Percentiles rank a stretch among this genome's conserved stretches.
Conservation (phyloP, 2,329 filamentous ascomycete genomes). For the Aspergillus ustus region DNA sequence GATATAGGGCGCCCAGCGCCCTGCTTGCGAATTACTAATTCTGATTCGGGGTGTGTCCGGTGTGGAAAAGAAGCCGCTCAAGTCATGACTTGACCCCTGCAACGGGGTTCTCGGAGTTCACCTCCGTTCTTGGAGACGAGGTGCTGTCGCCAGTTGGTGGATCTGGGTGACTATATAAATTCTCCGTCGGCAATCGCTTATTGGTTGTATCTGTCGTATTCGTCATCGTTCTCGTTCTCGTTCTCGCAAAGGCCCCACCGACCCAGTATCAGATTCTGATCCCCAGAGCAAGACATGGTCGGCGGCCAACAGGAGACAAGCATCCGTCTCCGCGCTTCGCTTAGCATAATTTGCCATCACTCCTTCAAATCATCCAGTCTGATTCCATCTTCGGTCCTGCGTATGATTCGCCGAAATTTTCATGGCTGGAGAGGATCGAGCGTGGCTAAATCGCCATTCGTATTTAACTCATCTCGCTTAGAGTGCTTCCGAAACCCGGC, state of each 20-base stretch:
- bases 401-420: neutral
- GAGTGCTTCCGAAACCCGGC: neutral
- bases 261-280: slow-evolving; percentile 7
- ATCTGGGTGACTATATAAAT: slow-evolving; percentile 13
- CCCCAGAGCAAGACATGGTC: neutral
- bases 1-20: neutral
- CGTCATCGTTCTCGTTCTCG: slow-evolving; percentile 34
- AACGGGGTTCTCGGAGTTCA: neutral
- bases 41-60: neutral
- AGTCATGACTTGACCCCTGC: neutral
- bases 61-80: neutral
- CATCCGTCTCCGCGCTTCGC: neutral
- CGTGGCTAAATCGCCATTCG: neutral
- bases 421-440: neutral
- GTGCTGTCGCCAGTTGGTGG: slow-evolving; percentile 15
- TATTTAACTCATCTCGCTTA: neutral
- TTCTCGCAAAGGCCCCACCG: slow-evolving; percentile 25
- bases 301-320: neutral
- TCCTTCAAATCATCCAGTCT: neutral
- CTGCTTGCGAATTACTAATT: neutral
- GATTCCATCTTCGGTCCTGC: neutral
- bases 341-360: neutral
- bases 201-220: slow-evolving; percentile 27
- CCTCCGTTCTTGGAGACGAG: slow-evolving; percentile 3
- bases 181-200: neutral